These are phyloP conservation scores for Colletotrichum shisoi DNA, from an alignment of 2,329 filamentous ascomycete species.

Conservation along the genomic window DNA sequence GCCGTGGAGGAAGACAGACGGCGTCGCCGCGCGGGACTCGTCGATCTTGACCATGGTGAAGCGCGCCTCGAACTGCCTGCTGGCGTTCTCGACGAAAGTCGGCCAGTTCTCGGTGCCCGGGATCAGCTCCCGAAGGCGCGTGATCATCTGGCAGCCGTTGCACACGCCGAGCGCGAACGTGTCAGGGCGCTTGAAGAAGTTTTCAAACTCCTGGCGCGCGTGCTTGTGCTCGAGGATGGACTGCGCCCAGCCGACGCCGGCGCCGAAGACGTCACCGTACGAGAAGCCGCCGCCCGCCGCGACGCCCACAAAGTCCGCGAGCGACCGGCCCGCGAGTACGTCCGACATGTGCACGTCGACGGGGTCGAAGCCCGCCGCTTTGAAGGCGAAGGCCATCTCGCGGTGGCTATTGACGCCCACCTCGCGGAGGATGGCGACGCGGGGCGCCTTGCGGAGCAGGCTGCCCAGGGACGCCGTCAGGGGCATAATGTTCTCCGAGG, in stretches of 20 bases:
- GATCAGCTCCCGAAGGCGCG: conserved; percentile 78
- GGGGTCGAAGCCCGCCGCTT: conserved; percentile 86
- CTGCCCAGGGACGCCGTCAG: conserved; percentile 60
- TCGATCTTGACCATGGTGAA: conserved; percentile 84
- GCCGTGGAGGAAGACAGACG: conserved; percentile 87
- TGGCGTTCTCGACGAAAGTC: conserved; percentile 82
- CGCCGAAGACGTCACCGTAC: conserved; percentile 84
- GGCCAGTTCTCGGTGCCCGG: conserved; percentile 87
- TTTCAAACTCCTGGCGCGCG: conserved; percentile 76
- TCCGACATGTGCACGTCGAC: conserved; percentile 98
- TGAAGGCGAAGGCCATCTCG: conserved; percentile 98
- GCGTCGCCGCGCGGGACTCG: conserved; percentile 51
- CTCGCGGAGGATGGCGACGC: conserved; percentile 91
- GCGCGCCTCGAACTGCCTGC: conserved; percentile 89
- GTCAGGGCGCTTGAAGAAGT: conserved; percentile 86
- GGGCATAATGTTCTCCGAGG: conserved; percentile 77
- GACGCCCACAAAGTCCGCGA: conserved; percentile 84
- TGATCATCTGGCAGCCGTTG: conserved; percentile 97
- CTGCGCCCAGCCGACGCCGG: conserved; percentile 96
- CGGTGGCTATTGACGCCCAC: conserved; percentile 94
- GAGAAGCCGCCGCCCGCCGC: conserved; percentile 98
- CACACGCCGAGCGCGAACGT: conserved; percentile 95
- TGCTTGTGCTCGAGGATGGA: conserved; percentile 86
- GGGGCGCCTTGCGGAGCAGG: conserved; percentile 67
- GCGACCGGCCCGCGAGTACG: conserved; percentile 78